Conservation (phyloP, 306 rosid genomes). For the Inga leiocalycina region DNA sequence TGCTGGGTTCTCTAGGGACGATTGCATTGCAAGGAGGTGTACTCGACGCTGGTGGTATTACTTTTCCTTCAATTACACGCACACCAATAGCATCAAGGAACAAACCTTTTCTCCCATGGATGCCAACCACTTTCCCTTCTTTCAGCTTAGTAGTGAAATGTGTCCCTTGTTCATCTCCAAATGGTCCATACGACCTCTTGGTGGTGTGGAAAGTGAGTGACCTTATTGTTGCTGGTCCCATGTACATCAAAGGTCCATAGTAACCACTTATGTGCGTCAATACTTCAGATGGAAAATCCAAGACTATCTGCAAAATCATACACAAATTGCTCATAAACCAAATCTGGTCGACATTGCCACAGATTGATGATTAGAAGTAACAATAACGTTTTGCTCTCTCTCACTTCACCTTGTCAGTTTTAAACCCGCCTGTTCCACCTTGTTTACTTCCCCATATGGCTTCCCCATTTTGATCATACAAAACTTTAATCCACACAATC, state of each 20-base stretch:
- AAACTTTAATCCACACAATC: slow-evolving; percentile 65
- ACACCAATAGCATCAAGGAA: slow-evolving; percentile 89
- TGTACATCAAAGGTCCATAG: slow-evolving; percentile 71
- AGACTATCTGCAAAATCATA: slow-evolving; percentile 60
- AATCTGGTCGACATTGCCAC: neutral
- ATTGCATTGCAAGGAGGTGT: slow-evolving; percentile 43
- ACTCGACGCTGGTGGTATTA: slow-evolving; percentile 32
- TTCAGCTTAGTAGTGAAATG: slow-evolving; percentile 61
- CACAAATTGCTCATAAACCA: slow-evolving; percentile 16
- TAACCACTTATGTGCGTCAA: slow-evolving; percentile 82
- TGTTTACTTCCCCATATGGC: slow-evolving; percentile 67
- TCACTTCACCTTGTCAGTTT: slow-evolving; percentile 68
- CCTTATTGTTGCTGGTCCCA: slow-evolving; percentile 74
- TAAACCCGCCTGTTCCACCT: slow-evolving; percentile 89
- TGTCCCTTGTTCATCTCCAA: slow-evolving; percentile 81
- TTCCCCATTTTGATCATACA: slow-evolving; percentile 74
- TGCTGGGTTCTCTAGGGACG: slow-evolving; percentile 40
- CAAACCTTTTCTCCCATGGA: slow-evolving; percentile 86
- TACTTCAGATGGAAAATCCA: slow-evolving; percentile 78
- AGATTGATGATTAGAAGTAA: slow-evolving; percentile 5
- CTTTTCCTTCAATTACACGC: slow-evolving; percentile 72
- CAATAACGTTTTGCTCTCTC: slow-evolving; percentile 2
- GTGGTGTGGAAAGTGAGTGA: slow-evolving; percentile 82
- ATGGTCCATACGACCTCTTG: slow-evolving; percentile 69
- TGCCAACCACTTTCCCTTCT: slow-evolving; percentile 81